Base-by-base conservation (phyloP, 768 basidiomycete species). In the Suillus subaureus region DNA sequence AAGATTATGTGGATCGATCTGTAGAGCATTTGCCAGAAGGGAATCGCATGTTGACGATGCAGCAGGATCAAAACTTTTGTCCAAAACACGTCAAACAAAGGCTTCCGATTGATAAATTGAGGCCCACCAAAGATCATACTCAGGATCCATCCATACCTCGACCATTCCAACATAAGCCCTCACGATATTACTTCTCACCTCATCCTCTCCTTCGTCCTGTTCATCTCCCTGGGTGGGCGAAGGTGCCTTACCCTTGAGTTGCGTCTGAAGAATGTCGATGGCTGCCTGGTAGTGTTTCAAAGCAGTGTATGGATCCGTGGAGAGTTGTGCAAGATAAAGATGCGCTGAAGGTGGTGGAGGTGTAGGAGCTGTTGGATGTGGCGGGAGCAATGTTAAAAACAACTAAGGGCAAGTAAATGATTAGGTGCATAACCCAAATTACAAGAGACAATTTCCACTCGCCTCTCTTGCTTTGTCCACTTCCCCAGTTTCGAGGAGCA, bases 91-190 rank as follows among this genome's bases (percentile, higher is more conserved):
- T 42, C 15, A 42, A 60, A 43, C 42, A 37, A 31, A 18, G 58
- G 18, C 9, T 40, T 11, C 54, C 18, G 31, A n/a, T 57, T 35
- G 45, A 37, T 64, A 21, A 28, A 39, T 64, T 4, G 21, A 26
- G 40, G 73, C 87, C 61, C 71, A 91, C 95, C 95, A 96, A 60
- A 97, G 81, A 82, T 96, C 94, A 69, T 90, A 89, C 2, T 85
- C 84, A 37, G 91, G 91, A 71, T 96, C 92, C 94, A 97, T 97
- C 95, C 95, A 97, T 18, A 96, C 92, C 74, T 97, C 96, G 31
- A 96, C 90, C 84, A 96, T 95, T 9, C 91, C 91, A 37, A 95
- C 84, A 26, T 96, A 83, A 9, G 93, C 93, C 47, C 90, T 83
- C 13, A 95, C 89, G 64, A 90, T 88, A 72, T 87, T 92, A 39